Evolutionary conservation across 257 asterid genomes (phyloP), one percentile per base, ranked within the genome.

Genomic region (Gentiana macrophylla): DNA sequence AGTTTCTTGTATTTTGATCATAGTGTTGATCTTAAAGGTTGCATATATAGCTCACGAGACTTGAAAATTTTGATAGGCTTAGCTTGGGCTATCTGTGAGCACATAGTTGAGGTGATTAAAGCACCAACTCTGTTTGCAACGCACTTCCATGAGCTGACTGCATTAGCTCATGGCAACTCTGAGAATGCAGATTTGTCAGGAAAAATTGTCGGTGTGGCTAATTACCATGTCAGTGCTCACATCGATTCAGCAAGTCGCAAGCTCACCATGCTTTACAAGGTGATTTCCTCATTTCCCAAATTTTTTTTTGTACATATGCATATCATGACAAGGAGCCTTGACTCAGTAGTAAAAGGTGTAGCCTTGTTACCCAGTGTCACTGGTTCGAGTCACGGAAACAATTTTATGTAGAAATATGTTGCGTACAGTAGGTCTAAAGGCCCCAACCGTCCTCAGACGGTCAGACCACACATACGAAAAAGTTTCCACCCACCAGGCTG

Each of bases 31-130:
- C 46, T 10, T 41, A 5, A 5, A 41, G 46, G 46, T 10, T 41
- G 9, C 46, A 24, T 24, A 0, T 38, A 1, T 38, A 5, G 46
- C 46, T 41, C 46, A 41, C 9, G 9, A 6, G 9, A 41, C 9
- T 41, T 41, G 9, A 7, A 41, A 41, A 5, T 41, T 41, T 41
- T 41, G 46, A 5, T 81, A 91, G 96, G 97, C 59, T 72, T 91
- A 66, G 97, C 98, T 64, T 91, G 97, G 97, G 95, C 98, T 52
- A 91, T 91, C 50, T 91, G 95, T 72, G 97, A 91, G 82, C 94
- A 91, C 77, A 73, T 91, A 47, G 86, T 87, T 53, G 83, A 85
- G 70, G 88, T 62, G 61, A 84, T 91, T 56, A 73, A 70, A 72
- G 97, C 97, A 62, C 98, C 98, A 56, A 91, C 97, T 33, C 66